Conservation (phyloP, 257 asterid genomes). For the Plantago major region DNA sequence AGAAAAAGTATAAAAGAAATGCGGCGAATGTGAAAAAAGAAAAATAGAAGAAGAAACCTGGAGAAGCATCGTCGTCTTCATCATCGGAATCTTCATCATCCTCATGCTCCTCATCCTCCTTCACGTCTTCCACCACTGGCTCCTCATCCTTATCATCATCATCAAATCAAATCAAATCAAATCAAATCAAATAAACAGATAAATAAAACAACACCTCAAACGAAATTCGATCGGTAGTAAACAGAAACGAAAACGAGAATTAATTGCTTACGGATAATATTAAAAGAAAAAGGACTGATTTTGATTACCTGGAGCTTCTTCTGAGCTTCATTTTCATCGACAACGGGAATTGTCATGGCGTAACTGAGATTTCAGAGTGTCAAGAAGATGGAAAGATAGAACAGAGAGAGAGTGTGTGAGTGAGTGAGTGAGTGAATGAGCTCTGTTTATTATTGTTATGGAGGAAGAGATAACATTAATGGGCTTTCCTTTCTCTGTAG, state of each 20-base stretch:
- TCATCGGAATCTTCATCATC: constrained; percentile 67
- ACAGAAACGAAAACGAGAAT: no score
- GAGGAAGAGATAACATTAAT: constrained; percentile 8
- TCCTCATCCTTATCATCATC: constrained; percentile 32
- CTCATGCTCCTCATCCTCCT: constrained; percentile 72
- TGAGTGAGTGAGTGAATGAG: no score
- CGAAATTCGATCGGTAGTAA: not conserved
- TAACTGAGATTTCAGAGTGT: no score
- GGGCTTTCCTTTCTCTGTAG: constrained; percentile 25
- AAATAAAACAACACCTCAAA: not conserved
- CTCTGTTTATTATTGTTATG: constrained; percentile 1
- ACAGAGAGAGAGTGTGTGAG: constrained; percentile 6
- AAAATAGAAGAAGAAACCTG: constrained; percentile 31
- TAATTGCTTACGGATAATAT: no score
- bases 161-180: not conserved
- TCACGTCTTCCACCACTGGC: constrained; percentile 76
- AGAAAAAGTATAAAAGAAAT: no score
- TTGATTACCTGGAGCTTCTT: constrained; percentile 38
- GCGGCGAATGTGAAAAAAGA: not conserved
- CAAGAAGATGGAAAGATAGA: constrained; percentile 13
- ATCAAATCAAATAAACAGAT: not conserved
- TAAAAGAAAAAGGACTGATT: no score
- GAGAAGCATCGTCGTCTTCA: constrained; percentile 58
- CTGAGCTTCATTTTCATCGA: constrained; percentile 51
- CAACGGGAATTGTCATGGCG: constrained; percentile 70